Base-by-base conservation (phyloP, 345 rosid genomes). In the Brassica nigra region DNA sequence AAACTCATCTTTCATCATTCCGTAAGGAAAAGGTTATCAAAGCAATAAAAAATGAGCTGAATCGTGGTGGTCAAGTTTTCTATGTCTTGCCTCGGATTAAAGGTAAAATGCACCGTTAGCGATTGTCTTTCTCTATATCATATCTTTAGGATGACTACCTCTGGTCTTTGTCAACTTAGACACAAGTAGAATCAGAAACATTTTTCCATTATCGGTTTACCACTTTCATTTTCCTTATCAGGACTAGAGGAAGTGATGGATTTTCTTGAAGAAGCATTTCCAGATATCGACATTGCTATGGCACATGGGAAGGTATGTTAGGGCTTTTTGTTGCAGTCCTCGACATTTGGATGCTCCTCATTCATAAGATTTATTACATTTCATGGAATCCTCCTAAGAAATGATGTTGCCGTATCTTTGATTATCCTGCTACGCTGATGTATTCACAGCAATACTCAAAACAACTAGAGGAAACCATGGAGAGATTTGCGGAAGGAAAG, bases 31-130 rank as follows among this genome's bases (percentile, higher is more conserved):
- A 86, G 78, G 89, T 89, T 73, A 74, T 86, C 79, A 82, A 87
- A 75, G 95, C 99, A 47, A 90, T 92, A 76, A 83, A 88, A 82
- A 81, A 89, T 79, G 95, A 95, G 89, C 83, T 95, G 84, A 90
- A 86, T 63, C 97, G 95, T 74, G 88, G 80, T 84, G 99, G 99
- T 68, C 99, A 95, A 86, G 94, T 95, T 74, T 95, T 95, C 78
- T 92, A 90, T 80, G 99, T 92, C 77, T 85, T 92, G 86, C 99
- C 99, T 72, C 95, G 94, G 54, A 95, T 95, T 81, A 92, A 89
- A 86, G 99, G 99, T 95, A 83, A 61, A 61, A 1, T 68, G 75
- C 71, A 44, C 27, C 12, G 31, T 31, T 29, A 42, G 58, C 54
- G 54, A 11, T 66, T 42, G 6, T 77, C 71, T 69, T 68, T 76